Percentiles rank a stretch among this genome's conserved stretches.
These are phyloP conservation scores for Exidia glandulosa DNA, from an alignment of 768 basidiomycete genomes.

Conservation along the genomic window DNA sequence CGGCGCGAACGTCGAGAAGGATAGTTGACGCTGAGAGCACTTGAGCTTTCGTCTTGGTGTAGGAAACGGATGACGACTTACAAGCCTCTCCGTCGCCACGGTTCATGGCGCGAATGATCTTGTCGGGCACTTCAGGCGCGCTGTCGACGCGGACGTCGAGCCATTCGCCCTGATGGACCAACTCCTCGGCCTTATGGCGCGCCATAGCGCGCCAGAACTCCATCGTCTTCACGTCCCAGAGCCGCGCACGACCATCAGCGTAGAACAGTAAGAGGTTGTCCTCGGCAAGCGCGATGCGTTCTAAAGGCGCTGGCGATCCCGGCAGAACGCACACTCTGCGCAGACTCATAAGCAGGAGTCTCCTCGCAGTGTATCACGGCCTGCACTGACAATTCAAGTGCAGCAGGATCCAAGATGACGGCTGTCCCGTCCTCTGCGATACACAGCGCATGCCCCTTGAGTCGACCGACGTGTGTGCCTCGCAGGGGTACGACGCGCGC, in stretches of 20 bases:
- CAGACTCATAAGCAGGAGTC: background rate
- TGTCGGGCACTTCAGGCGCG: background rate
- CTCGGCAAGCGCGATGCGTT: conserved; percentile 49
- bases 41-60: background rate
- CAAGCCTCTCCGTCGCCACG: conserved; percentile 6
- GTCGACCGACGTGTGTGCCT: conserved; percentile 38
- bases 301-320: conserved; percentile 59
- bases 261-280: conserved; percentile 71
- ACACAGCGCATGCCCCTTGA: conserved; percentile 62
- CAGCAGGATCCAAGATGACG: conserved; percentile 63
- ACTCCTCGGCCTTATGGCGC: conserved; percentile 62
- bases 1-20: conserved; percentile 13
- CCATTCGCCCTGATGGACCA: conserved; percentile 68
- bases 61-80: background rate
- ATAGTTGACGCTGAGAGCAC: conserved; percentile 18
- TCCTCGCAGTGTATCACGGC: background rate
- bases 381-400: conserved; percentile 63
- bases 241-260: conserved; percentile 58
- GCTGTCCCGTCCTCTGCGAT: conserved; percentile 72
- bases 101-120: background rate
- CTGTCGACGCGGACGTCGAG: conserved; percentile 40
- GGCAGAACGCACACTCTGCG: conserved; percentile 71
- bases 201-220: conserved; percentile 83
- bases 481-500: conserved; percentile 44
- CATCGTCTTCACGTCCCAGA: conserved; percentile 77